Percentiles rank a stretch among this genome's conserved stretches.
Conservation (phyloP, 2,329 filamentous ascomycete genomes). For the Pestalotiopsis sp. region DNA sequence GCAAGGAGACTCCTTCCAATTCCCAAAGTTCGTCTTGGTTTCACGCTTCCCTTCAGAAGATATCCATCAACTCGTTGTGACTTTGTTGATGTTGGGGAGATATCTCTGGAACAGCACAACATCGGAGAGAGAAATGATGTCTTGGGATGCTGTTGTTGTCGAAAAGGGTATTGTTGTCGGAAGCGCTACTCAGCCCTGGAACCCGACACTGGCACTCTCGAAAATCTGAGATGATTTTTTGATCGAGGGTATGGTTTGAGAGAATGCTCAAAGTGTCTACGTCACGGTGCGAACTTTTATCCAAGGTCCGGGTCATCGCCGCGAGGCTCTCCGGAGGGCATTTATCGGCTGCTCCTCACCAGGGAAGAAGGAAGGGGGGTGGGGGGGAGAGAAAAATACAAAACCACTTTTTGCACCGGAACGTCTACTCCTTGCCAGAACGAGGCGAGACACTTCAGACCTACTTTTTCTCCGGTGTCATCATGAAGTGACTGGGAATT, state of each 20-base stretch:
- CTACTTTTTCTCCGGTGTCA: neutral
- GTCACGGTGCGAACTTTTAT: constrained; percentile 2
- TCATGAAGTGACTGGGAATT: neutral
- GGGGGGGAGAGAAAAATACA: too few species aligned
- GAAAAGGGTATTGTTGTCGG: neutral
- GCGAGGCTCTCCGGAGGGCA: constrained; percentile 3
- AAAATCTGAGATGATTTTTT: neutral
- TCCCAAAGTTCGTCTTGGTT: constrained; percentile 1
- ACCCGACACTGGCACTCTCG: neutral
- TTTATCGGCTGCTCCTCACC: constrained; percentile 6
- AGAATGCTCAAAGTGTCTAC: neutral
- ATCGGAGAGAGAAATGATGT: neutral
- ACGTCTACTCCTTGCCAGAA: neutral
- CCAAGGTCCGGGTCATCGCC: constrained; percentile 4
- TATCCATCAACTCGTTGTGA: neutral
- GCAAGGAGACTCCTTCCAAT: neutral
- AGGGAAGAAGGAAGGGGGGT: neutral
- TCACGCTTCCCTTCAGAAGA: neutral
- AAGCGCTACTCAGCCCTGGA: neutral
- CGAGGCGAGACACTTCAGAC: neutral
- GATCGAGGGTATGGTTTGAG: neutral
- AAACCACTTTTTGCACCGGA: neutral
- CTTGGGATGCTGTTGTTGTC: neutral
- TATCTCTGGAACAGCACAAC: neutral
- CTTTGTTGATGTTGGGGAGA: neutral